A percentile compares a stretch with the other conserved stretches of the same genome.
phyloP scores from a whole-genome alignment of 192 early-diverging fungal species.

The Umbelopsis sp. region DNA sequence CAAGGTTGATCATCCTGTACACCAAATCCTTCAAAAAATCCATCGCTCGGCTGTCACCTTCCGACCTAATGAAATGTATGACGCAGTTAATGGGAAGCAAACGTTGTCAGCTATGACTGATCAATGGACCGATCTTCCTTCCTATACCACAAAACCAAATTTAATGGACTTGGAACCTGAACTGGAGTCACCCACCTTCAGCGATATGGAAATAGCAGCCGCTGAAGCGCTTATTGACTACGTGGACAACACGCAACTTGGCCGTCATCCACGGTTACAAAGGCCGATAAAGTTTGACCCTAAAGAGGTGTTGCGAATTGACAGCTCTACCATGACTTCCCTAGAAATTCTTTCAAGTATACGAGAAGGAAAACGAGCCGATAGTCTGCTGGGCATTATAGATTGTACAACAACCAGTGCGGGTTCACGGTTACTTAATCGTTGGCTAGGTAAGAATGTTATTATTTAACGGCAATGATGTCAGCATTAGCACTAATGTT shows the following conservation, averaged over 20 bases:
- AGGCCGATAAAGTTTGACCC: conserved; percentile 57
- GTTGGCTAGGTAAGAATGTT: conserved; percentile 55
- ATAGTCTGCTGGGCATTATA: conserved; percentile 70
- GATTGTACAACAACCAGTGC: conserved; percentile 81
- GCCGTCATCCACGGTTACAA: conserved; percentile 60
- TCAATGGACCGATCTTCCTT: not conserved
- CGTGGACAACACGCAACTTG: conserved; percentile 71
- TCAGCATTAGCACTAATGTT: not conserved
- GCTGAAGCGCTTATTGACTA: conserved; percentile 69
- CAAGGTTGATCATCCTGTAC: conserved; percentile 19
- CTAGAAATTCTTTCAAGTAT: conserved; percentile 74
- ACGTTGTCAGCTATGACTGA: not conserved
- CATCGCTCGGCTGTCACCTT: conserved; percentile 27
- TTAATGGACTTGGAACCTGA: not conserved
- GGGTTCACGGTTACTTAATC: conserved; percentile 72
- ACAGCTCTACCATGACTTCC: conserved; percentile 74
- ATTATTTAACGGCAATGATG: conserved; percentile 8
- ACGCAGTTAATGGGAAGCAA: not conserved
- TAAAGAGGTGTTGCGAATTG: conserved; percentile 71
- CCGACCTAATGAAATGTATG: not conserved
- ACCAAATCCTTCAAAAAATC: not conserved
- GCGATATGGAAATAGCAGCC: conserved; percentile 29
- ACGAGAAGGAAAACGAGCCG: conserved; percentile 48
- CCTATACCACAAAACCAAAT: not conserved
- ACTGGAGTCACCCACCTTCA: not conserved